These are phyloP conservation scores for Paramecium pentaurelia DNA, from an alignment of 73 alveolate genomes.

Conservation along the genomic window DNA sequence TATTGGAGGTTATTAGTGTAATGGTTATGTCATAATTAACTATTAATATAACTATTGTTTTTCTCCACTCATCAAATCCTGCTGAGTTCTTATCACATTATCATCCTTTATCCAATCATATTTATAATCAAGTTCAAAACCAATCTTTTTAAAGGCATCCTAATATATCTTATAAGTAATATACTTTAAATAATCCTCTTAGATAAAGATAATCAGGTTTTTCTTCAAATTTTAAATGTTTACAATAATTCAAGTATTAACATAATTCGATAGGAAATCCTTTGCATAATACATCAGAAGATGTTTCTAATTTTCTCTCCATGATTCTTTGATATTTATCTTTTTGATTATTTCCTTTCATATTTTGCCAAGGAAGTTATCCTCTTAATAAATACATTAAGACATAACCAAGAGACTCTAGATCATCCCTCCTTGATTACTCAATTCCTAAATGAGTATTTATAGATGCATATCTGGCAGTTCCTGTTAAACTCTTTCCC, in stretches of 20 bases:
- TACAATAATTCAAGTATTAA: constrained; percentile 69
- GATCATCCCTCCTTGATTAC: constrained; percentile 84
- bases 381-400: constrained; percentile 83
- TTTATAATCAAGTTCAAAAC: constrained; percentile 3
- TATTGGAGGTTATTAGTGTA: neutral
- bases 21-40: neutral
- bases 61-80: neutral
- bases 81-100: neutral
- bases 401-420: constrained; percentile 84
- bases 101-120: constrained; percentile 46
- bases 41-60: neutral
- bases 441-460: constrained; percentile 70
- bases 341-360: constrained; percentile 72
- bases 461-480: constrained; percentile 86
- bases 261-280: constrained; percentile 77
- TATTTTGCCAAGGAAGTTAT: constrained; percentile 82
- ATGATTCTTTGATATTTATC: constrained; percentile 77
- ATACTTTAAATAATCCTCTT: constrained; percentile 53
- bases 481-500: constrained; percentile 94
- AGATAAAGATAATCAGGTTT: constrained; percentile 72
- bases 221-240: constrained; percentile 75
- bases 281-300: constrained; percentile 74
- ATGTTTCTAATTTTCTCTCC: constrained; percentile 74
- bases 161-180: neutral
- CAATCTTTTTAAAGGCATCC: constrained; percentile 40